These are phyloP conservation scores for Pseudophaeomoniella oleicola DNA, from an alignment of 2,329 filamentous ascomycete genomes.

Conservation along the genomic window DNA sequence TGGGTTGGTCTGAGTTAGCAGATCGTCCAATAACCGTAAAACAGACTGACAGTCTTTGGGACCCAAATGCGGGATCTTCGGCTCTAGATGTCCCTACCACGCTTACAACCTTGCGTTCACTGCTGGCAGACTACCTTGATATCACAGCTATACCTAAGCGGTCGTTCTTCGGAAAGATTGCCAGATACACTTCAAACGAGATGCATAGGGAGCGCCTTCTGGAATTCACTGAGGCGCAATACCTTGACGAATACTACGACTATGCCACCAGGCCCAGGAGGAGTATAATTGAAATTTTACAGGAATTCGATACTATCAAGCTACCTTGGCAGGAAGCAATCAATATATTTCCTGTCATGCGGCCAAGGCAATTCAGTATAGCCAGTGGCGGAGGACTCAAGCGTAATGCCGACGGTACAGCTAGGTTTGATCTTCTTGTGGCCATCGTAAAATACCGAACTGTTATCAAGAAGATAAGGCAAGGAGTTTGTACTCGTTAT, in stretches of 20 bases:
- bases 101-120: conserved; percentile 50
- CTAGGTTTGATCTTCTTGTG: conserved; percentile 56
- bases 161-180: conserved; percentile 67
- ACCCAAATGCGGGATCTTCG: conserved; percentile 8
- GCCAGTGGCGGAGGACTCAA: conserved; percentile 52
- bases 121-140: conserved; percentile 74
- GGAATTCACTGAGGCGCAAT: conserved; percentile 68
- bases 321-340: conserved; percentile 62
- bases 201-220: conserved; percentile 67
- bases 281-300: conserved; percentile 80
- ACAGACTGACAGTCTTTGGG: conserved; percentile 1
- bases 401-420: conserved; percentile 19
- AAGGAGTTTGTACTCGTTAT: conserved; percentile 85
- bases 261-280: conserved; percentile 84
- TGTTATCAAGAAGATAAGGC: conserved; percentile 65
- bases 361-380: conserved; percentile 89
- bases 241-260: conserved; percentile 85
- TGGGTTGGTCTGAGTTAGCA: conserved; percentile 63
- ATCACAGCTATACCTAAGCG: conserved; percentile 80
- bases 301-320: conserved; percentile 74
- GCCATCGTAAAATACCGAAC: conserved; percentile 88
- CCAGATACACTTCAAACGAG: conserved; percentile 56
- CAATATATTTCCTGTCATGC: conserved; percentile 63
- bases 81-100: conserved; percentile 5
- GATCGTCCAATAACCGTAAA: conserved; percentile 42